Conservation (phyloP, 306 rosid species). For the Pterocarpus macrocarpus region DNA sequence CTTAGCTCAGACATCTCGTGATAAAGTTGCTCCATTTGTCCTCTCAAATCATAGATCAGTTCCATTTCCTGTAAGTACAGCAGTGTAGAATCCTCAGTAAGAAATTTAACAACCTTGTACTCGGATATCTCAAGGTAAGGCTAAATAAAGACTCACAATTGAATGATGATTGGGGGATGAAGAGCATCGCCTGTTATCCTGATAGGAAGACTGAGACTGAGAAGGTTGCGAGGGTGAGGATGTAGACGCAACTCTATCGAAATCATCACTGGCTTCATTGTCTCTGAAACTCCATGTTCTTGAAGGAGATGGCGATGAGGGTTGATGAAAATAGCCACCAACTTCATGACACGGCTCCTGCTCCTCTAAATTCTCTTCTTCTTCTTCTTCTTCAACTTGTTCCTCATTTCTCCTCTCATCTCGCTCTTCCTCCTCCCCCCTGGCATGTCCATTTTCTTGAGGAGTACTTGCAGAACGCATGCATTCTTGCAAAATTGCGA, state of each 20-base stretch:
- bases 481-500: slow-evolving; percentile 47
- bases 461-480: slow-evolving; percentile 19
- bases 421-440: slow-evolving; percentile 42
- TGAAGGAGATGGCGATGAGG: slow-evolving; percentile 52
- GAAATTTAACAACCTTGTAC: not conserved
- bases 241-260: slow-evolving; percentile 58
- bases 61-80: slow-evolving; percentile 74
- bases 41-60: slow-evolving; percentile 70
- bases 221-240: slow-evolving; percentile 64
- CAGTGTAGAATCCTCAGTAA: not conserved
- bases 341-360: slow-evolving; percentile 51
- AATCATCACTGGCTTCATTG: slow-evolving; percentile 70
- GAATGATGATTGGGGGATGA: slow-evolving; percentile 58
- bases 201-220: slow-evolving; percentile 52
- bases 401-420: slow-evolving; percentile 12
- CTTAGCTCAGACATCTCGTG: slow-evolving; percentile 84
- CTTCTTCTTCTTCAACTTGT: slow-evolving; percentile 48
- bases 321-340: slow-evolving; percentile 57
- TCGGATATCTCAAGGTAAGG: not conserved
- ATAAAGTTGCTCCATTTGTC: slow-evolving; percentile 78
- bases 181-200: slow-evolving; percentile 41
- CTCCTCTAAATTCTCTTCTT: slow-evolving; percentile 1
- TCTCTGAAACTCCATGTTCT: slow-evolving; percentile 77
- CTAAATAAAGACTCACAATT: slow-evolving; percentile 54
- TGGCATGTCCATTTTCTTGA: slow-evolving; percentile 41